These are phyloP conservation scores for Dendrobium nobile DNA, from an alignment of 106 monocot species.

Conservation along the genomic window DNA sequence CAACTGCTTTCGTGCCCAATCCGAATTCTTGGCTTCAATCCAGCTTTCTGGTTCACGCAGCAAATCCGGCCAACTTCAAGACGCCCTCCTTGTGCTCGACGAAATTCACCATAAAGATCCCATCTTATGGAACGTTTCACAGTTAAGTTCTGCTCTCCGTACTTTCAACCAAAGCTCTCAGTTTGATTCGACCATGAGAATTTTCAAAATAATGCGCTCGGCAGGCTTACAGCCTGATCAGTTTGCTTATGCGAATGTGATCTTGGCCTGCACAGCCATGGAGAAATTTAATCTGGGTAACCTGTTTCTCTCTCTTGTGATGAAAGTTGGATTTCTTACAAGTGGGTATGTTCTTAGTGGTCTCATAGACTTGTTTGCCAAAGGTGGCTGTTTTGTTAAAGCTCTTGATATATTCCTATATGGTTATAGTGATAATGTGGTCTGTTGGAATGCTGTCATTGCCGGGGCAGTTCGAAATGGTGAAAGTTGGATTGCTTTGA, in stretches of 20 bases:
- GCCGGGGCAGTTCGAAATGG: constrained; percentile 55
- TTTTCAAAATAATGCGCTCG: constrained; percentile 18
- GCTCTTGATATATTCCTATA: constrained; percentile 41
- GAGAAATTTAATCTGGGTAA: constrained; percentile 16
- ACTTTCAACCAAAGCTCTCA: constrained; percentile 11
- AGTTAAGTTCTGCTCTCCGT: constrained; percentile 10
- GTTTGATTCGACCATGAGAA: constrained; percentile 12
- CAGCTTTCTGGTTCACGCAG: background rate
- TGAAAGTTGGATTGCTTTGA: constrained; percentile 29
- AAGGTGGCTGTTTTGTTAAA: constrained; percentile 23
- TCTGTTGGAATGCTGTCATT: constrained; percentile 67
- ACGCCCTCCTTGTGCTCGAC: constrained; percentile 28
- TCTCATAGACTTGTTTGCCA: constrained; percentile 48
- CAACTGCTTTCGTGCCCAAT: too few relatives aligned
- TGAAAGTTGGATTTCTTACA: constrained; percentile 39
- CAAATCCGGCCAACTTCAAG: constrained; percentile 1
- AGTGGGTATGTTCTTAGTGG: constrained; percentile 47
- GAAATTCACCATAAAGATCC: constrained; percentile 28
- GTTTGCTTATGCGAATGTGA: constrained; percentile 38
- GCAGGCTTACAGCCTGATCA: constrained; percentile 17
- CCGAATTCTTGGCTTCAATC: background rate
- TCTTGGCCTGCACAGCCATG: constrained; percentile 36
- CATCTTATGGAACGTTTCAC: constrained; percentile 24
- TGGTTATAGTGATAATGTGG: constrained; percentile 29
- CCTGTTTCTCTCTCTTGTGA: constrained; percentile 36